Base-by-base conservation (phyloP, 768 basidiomycete genomes). In the Inosperma sp. region DNA sequence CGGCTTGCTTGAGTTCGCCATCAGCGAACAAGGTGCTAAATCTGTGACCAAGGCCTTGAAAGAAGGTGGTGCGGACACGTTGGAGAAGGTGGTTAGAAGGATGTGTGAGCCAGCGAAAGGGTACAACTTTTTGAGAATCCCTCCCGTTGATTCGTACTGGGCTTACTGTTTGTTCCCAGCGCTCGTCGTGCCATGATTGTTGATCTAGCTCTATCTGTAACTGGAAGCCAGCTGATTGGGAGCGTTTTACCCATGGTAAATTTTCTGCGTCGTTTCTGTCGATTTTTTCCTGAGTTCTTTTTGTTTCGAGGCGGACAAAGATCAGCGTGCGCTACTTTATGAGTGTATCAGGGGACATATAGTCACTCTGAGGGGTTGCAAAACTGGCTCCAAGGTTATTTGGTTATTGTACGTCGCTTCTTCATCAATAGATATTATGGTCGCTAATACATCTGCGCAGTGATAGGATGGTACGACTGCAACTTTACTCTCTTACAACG, bases 321-420 rank as follows among this genome's bases (percentile, higher is more conserved):
- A 91, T 47, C 90, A 93, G 63, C 82, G 90, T 17, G 81, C 84
- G 3, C 66, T 83, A 52, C 72, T 93, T 29, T 92, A 90, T 59
- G 89, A 92, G 35, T 90, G 90, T 59, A 90, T 92, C 56, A 77
- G 85, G 31, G 87, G 88, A 3, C 88, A 92, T 61, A 90, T 92
- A 56, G 89, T 92, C 40, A 92, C 89, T 23, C 74, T 93, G n/a
- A 80, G 90, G 30, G 90, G 90, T 17, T 91, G 88, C 64, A 92
- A 92, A 74, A 90, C 90, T 2, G 90, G 90, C 22, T 91, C 89
- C 1, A 91, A 90, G 63, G 88, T 92, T 61, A 92, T 92, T 62
- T 93, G 90, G 90, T 75, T 93, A 43, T 93, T 93, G 75, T 79
- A 62, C 47, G 72, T 72, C 22, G 8, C 19, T 50, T 49, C 7